Conservation (phyloP, 2,329 filamentous ascomycete species). For the Amylocarpus encephaloides region DNA sequence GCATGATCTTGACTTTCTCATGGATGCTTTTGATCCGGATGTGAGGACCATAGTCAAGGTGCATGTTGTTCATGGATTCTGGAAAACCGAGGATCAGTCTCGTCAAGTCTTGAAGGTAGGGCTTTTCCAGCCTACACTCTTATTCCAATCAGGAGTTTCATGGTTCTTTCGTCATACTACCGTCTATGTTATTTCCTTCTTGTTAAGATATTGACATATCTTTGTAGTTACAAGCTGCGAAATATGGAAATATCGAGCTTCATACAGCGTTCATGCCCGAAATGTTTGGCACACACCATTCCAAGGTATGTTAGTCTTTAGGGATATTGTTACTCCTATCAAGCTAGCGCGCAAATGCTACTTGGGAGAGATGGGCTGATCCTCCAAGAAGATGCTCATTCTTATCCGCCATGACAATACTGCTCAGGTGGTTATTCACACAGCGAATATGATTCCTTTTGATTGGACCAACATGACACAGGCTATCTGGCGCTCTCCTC, state of each 20-base stretch:
- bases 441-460: conserved; percentile 81
- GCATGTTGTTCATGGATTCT: conserved; percentile 57
- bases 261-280: conserved; percentile 75
- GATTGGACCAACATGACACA: conserved; percentile 90
- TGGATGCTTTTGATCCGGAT: conserved; percentile 50
- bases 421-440: conserved; percentile 77
- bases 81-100: conserved; percentile 59
- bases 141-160: background rate
- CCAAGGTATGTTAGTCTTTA: conserved; percentile 19
- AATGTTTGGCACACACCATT: conserved; percentile 77
- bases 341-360: background rate
- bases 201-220: background rate
- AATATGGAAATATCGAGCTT: conserved; percentile 61
- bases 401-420: conserved; percentile 69
- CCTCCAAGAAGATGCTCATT: conserved; percentile 71
- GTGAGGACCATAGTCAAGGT: conserved; percentile 45
- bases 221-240: conserved; percentile 51
- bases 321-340: background rate
- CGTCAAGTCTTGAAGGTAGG: conserved; percentile 34
- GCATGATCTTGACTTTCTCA: conserved; percentile 52
- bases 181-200: background rate
- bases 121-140: conserved; percentile 30
- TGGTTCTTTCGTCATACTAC: background rate
- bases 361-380: conserved; percentile 1
- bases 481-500: conserved; percentile 70